Conservation (phyloP, 352 stramenopile genomes). For the Phytophthora citrophthora region DNA sequence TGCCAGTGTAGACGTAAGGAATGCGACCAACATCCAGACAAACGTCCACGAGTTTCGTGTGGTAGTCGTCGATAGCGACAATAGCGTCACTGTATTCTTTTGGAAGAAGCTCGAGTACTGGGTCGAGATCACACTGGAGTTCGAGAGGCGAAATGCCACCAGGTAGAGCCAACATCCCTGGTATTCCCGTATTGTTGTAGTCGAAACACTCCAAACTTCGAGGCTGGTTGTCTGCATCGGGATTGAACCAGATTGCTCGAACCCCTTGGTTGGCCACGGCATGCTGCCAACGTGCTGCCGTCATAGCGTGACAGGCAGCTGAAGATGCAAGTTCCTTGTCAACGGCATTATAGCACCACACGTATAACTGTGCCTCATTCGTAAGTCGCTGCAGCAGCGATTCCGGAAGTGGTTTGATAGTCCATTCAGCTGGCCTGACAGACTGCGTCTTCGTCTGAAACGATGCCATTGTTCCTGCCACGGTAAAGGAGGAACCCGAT, state of each 20-base stretch:
- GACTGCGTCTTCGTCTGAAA: not conserved
- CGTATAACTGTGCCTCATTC: not conserved
- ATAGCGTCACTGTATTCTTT: slow-evolving; percentile 7
- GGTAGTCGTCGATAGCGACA: slow-evolving; percentile 23
- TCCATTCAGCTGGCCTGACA: not conserved
- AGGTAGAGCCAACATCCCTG: not conserved
- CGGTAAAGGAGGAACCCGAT: not conserved
- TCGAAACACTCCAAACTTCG: slow-evolving; percentile 4
- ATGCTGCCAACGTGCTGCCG: not conserved
- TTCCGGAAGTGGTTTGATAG: not conserved
- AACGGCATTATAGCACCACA: not conserved
- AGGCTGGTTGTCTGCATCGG: slow-evolving; percentile 2
- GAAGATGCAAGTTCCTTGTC: not conserved
- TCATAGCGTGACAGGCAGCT: not conserved
- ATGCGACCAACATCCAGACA: slow-evolving; percentile 44
- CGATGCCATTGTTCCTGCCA: not conserved
- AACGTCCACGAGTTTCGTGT: slow-evolving; percentile 41
- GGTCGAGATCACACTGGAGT: slow-evolving; percentile 44
- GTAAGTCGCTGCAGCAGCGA: not conserved
- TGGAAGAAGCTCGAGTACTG: slow-evolving; percentile 34
- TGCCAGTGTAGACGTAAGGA: slow-evolving; percentile 41
- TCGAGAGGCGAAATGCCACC: slow-evolving; percentile 6
- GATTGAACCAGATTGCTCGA: slow-evolving; percentile 6
- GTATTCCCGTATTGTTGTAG: too few species aligned
- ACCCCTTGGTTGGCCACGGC: not conserved